These are phyloP conservation scores for Suillus hirtellus DNA, from an alignment of 768 basidiomycete species.

Conservation along the genomic window DNA sequence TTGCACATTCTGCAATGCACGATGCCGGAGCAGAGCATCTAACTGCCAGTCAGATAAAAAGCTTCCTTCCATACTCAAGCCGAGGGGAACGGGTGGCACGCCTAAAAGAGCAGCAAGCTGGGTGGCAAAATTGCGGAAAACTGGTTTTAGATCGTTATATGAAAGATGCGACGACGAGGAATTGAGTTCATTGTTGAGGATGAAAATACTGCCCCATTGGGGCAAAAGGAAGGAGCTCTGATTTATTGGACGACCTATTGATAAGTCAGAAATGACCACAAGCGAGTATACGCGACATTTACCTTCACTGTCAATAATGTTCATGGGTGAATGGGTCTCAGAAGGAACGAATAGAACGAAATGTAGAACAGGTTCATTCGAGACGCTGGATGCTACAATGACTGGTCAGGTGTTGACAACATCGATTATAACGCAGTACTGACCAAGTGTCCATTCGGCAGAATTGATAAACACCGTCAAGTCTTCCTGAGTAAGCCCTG, in stretches of 20 bases:
- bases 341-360: conserved; percentile 90
- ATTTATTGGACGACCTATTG: conserved; percentile 45
- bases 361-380: conserved; percentile 92
- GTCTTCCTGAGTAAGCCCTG: conserved; percentile 75
- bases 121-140: conserved; percentile 64
- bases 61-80: conserved; percentile 35
- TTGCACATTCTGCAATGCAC: conserved; percentile 67
- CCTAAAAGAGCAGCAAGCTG: conserved; percentile 85
- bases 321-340: conserved; percentile 62
- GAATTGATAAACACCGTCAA: conserved; percentile 94
- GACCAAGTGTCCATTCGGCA: conserved; percentile 94
- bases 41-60: conserved; percentile 75
- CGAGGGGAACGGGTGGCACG: conserved; percentile 59
- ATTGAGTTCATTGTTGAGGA: conserved; percentile 58
- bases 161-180: conserved; percentile 32
- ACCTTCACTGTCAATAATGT: conserved; percentile 61
- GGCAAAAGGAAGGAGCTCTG: conserved; percentile 83
- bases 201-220: conserved; percentile 90
- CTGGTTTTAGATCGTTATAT: conserved; percentile 43
- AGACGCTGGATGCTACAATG: conserved; percentile 79
- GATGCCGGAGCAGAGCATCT: conserved; percentile 70
- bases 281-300: conserved; percentile 16
- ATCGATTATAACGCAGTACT: conserved; percentile 21
- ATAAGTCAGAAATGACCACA: conserved; percentile 15
- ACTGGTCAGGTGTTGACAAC: background rate